These are phyloP conservation scores for Cryptosporidium meleagridis DNA, from an alignment of 169 alveolate genomes.

Conservation along the genomic window DNA sequence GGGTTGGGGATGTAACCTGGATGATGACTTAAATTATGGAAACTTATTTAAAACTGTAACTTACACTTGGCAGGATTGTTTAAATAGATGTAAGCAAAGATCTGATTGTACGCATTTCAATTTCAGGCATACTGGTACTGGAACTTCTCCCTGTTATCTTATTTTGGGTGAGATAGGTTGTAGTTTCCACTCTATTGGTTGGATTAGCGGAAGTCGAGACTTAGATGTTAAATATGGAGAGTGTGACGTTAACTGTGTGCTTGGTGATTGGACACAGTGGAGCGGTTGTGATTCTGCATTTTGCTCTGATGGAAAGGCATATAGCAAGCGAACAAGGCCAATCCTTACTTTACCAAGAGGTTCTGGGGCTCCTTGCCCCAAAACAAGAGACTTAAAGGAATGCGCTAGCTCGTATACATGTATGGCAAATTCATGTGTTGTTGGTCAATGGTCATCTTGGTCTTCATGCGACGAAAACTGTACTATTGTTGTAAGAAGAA, in stretches of 20 bases:
- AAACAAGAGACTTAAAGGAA: constrained; percentile 16
- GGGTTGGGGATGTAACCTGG: constrained; percentile 68
- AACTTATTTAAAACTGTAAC: constrained; percentile 16
- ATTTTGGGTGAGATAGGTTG: constrained; percentile 69
- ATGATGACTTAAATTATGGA: constrained; percentile 33
- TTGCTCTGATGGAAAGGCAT: constrained; percentile 49
- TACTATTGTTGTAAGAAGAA: constrained; percentile 11
- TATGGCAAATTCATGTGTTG: constrained; percentile 18
- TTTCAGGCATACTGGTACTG: constrained; percentile 18
- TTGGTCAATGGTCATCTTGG: constrained; percentile 59
- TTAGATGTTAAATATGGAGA: constrained; percentile 36
- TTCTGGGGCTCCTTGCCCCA: constrained; percentile 23
- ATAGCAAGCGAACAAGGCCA: constrained; percentile 42
- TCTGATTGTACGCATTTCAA: constrained; percentile 22
- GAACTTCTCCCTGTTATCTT: constrained; percentile 57
- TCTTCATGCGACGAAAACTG: neutral
- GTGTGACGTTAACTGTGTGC: constrained; percentile 43
- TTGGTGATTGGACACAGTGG: constrained; percentile 73
- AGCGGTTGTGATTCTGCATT: constrained; percentile 55
- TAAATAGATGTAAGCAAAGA: constrained; percentile 49
- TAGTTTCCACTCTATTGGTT: constrained; percentile 52
- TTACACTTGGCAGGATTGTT: constrained; percentile 63
- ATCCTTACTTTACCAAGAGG: constrained; percentile 45
- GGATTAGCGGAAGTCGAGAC: constrained; percentile 53
- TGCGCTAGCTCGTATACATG: constrained; percentile 23